Base-by-base conservation (phyloP, 352 stramenopile species). In the Pythium aphanidermatum region DNA sequence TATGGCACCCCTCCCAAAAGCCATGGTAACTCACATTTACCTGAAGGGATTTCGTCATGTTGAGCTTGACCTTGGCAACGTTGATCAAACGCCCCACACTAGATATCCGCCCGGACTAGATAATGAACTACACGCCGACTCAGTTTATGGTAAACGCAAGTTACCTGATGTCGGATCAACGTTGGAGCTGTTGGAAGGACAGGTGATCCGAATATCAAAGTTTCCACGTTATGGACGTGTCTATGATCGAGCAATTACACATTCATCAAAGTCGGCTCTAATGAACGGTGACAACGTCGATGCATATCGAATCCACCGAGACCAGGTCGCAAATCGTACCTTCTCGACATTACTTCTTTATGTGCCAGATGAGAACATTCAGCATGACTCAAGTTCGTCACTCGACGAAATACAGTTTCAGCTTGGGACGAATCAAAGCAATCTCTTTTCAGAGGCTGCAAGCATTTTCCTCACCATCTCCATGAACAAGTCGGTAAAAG, bases 331-430 rank as follows among this genome's bases (percentile, higher is more conserved):
- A 6, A 67, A 59, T 24, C 35, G 30, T 16, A 52, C 42, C 2
- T 74, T 75, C 48, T 86, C 77, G 4, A 79, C 74, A 1, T 60
- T 42, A 21, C 60, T 86, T 3, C 17, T 67, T 10, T 87, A 86
- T 41, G 28, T 86, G 33, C 37, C 23, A 28, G 46, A 50, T 39
- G 14, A 23, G 14, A 13, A 20, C 17, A 73, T 21, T 26, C n/a
- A 38, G 2, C 27, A 63, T 8, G 21, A 17, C 6, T 10, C 28
- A 23, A 20, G 53, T 8, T 51, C 70, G 31, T 11, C 20, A 9
- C 14, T 41, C 19, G 77, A 90, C 58, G 55, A 67, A 7, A 36
- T 90, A 2, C 42, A 51, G 49, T 90, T 83, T 51, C 57, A 55
- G 42, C 59, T 89, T 25, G 76, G 58, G 2, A 60, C 79, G 37